phyloP scores from a whole-genome alignment of 2,329 filamentous ascomycete genomes.

The Capronia coronata region DNA sequence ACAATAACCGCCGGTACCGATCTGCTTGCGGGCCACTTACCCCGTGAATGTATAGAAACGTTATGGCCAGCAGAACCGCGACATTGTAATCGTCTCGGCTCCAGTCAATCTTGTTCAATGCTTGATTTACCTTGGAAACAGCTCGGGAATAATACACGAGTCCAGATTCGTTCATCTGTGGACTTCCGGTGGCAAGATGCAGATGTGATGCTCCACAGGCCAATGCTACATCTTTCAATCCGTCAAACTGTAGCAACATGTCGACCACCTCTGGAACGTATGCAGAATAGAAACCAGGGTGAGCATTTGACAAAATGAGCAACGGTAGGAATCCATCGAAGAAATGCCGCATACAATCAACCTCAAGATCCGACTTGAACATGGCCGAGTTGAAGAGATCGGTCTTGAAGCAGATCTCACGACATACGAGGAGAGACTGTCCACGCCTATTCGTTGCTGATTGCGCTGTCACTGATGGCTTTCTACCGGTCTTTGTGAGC shows the following conservation, averaged over 20 bases:
- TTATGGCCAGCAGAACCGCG: constrained; percentile 10
- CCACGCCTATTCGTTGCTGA: neutral
- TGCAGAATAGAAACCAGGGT: constrained; percentile 12
- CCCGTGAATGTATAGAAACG: constrained; percentile 20
- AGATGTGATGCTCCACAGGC: constrained; percentile 17
- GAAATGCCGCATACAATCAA: constrained; percentile 17
- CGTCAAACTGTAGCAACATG: constrained; percentile 17
- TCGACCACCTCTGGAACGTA: constrained; percentile 14
- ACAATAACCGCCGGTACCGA: neutral
- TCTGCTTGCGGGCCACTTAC: constrained; percentile 6
- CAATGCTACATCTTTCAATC: constrained; percentile 11
- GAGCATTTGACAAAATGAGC: constrained; percentile 11
- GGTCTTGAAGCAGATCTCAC: constrained; percentile 9
- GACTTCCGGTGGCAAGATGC: constrained; percentile 8
- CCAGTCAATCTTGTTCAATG: constrained; percentile 16
- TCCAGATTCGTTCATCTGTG: constrained; percentile 14
- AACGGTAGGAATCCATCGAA: constrained; percentile 11
- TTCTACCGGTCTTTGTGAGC: neutral
- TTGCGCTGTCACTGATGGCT: neutral
- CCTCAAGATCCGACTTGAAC: constrained; percentile 18
- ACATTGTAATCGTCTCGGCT: constrained; percentile 13
- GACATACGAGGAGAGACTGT: constrained; percentile 8
- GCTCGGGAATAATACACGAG: constrained; percentile 15
- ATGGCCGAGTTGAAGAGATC: constrained; percentile 11
- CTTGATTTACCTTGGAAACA: constrained; percentile 12